phyloP scores from a whole-genome alignment of 2,329 filamentous ascomycete genomes.

The Rhynchosporium graminicola region DNA sequence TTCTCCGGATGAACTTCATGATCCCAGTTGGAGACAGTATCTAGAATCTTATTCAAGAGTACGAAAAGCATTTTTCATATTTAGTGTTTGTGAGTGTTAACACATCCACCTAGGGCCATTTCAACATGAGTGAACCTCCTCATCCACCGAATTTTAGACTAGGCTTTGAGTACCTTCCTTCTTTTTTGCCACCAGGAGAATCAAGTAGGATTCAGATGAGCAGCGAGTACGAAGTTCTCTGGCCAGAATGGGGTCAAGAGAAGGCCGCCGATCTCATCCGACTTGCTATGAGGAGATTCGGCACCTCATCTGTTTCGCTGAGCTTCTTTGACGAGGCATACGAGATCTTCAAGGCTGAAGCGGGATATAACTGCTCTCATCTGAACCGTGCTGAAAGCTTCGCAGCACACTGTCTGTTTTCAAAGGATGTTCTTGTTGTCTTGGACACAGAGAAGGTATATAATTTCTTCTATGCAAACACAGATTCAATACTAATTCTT shows the following conservation, averaged over 20 bases:
- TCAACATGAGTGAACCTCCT: constrained; percentile 41
- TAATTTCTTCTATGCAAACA: neutral
- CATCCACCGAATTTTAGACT: constrained; percentile 36
- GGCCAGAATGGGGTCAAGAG: constrained; percentile 29
- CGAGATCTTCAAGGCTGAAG: constrained; percentile 41
- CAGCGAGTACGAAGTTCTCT: constrained; percentile 31
- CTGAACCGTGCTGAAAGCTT: constrained; percentile 40
- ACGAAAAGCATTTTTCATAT: neutral
- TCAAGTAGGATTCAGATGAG: constrained; percentile 31
- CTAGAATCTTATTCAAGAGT: constrained; percentile 28
- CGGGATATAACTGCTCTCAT: constrained; percentile 34
- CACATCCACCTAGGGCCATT: constrained; percentile 37
- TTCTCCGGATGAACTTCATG: constrained; percentile 7
- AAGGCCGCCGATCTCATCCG: constrained; percentile 31
- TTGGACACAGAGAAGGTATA: constrained; percentile 41
- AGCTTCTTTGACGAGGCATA: constrained; percentile 41
- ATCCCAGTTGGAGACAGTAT: constrained; percentile 22
- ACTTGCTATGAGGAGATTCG: constrained; percentile 36
- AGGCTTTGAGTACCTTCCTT: constrained; percentile 37
- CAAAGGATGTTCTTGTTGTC: constrained; percentile 40
- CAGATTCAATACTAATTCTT: neutral
- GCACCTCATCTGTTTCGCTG: constrained; percentile 37
- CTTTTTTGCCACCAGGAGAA: constrained; percentile 38
- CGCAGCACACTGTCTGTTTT: constrained; percentile 43
- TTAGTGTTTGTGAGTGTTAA: neutral